A percentile compares a stretch with the other conserved stretches of the same genome.
Evolutionary conservation across 371 early-diverging fungal species (phyloP).

Genomic region (Mucor indicus): DNA sequence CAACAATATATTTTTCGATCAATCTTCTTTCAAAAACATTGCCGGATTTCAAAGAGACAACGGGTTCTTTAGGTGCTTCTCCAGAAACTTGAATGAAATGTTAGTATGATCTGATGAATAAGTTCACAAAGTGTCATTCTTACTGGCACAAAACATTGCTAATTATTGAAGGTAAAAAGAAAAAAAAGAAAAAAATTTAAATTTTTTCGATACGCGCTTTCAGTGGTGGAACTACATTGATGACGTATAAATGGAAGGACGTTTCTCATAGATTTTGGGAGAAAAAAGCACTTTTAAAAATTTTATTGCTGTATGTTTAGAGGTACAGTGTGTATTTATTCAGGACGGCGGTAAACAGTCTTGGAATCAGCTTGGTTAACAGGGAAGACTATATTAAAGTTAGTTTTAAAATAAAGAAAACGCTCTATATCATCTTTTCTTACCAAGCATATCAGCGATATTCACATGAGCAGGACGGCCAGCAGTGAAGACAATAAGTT

Average conservation of each 20-base stretch:
- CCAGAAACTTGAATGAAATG: slow-evolving; percentile 77
- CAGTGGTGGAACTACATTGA: background rate
- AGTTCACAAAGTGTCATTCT: background rate
- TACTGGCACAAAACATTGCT: slow-evolving; percentile 12
- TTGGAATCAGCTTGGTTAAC: slow-evolving; percentile 73
- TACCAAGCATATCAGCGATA: slow-evolving; percentile 70
- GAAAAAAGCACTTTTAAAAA: background rate
- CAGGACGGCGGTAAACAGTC: slow-evolving; percentile 25
- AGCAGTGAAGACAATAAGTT: slow-evolving; percentile 82
- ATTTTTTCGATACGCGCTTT: background rate
- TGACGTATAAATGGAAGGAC: background rate
- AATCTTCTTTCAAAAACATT: slow-evolving; percentile 83
- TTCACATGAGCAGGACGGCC: slow-evolving; percentile 81
- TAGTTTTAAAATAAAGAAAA: background rate
- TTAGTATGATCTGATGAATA: background rate
- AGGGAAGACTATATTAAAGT: slow-evolving; percentile 52
- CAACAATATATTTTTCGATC: slow-evolving; percentile 83
- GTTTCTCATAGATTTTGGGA: too few relatives aligned
- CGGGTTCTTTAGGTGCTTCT: slow-evolving; percentile 86
- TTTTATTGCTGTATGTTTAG: too few relatives aligned
- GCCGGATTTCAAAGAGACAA: slow-evolving; percentile 82
- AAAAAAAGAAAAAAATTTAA: slow-evolving; percentile 1
- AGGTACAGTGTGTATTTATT: too few relatives aligned
- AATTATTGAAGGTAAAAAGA: background rate
- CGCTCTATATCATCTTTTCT: background rate